These are phyloP conservation scores for Xylaria longipes DNA, from an alignment of 495 filamentous ascomycete species.

Conservation along the genomic window DNA sequence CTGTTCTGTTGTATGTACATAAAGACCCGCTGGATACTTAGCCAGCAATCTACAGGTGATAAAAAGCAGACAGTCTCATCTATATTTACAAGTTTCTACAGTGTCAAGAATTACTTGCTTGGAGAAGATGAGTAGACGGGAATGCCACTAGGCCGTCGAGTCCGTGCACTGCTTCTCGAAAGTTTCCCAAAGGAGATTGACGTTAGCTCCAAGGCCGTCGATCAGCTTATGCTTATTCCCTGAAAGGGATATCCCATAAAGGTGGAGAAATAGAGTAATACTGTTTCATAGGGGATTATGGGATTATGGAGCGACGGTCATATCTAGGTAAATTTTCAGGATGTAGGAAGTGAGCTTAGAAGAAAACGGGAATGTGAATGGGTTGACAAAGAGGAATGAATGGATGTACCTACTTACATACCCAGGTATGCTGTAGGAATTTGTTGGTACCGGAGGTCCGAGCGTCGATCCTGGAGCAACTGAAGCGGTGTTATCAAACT, in stretches of 20 bases:
- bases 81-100: neutral
- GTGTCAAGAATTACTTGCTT: neutral
- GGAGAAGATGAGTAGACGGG: neutral
- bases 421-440: neutral
- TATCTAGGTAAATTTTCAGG: neutral
- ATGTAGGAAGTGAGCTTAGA: neutral
- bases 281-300: neutral
- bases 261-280: neutral
- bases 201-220: neutral
- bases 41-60: neutral
- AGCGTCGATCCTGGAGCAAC: neutral
- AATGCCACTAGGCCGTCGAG: neutral
- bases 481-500: neutral
- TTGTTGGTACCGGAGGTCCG: neutral
- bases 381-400: neutral
- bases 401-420: too few species aligned
- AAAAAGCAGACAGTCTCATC: neutral
- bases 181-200: conserved; percentile 14
- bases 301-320: neutral
- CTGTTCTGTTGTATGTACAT: neutral
- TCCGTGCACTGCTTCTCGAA: conserved; percentile 25
- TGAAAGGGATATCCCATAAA: neutral
- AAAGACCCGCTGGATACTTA: neutral
- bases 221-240: neutral
- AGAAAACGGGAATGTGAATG: neutral